Percentiles rank a stretch among this genome's conserved stretches.
Conservation (phyloP, 805 yeast species). For the Candida chilensis region DNA sequence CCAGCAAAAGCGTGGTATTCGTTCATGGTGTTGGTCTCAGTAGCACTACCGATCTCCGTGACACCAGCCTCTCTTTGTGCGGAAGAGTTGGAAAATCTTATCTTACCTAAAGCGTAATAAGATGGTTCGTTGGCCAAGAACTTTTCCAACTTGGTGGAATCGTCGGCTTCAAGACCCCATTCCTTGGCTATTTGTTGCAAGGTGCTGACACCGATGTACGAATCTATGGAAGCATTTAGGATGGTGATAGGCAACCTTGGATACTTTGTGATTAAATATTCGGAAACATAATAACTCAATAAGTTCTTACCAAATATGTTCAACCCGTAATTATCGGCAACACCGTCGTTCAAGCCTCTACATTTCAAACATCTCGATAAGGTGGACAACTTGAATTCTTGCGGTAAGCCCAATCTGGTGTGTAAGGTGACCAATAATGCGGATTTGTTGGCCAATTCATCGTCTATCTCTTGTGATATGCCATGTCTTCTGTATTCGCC, state of each 20-base stretch:
- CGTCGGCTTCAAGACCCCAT: slow-evolving; percentile 90
- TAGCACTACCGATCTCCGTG: slow-evolving; percentile 19
- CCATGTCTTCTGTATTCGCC: slow-evolving; percentile 17
- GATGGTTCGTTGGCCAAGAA: slow-evolving; percentile 62
- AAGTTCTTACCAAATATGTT: slow-evolving; percentile 76
- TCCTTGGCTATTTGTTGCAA: slow-evolving; percentile 56
- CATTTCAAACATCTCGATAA: slow-evolving; percentile 79
- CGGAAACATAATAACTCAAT: slow-evolving; percentile 66
- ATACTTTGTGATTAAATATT: slow-evolving; percentile 62
- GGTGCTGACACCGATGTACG: slow-evolving; percentile 62
- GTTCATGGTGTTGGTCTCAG: background rate
- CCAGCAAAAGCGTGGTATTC: slow-evolving; percentile 38
- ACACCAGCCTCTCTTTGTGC: slow-evolving; percentile 10
- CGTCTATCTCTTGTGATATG: slow-evolving; percentile 22
- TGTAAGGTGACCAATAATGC: slow-evolving; percentile 77
- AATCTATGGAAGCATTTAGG: slow-evolving; percentile 64
- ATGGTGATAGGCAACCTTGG: slow-evolving; percentile 87
- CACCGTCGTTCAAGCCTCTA: slow-evolving; percentile 21
- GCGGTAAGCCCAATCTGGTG: slow-evolving; percentile 61
- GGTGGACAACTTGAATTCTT: slow-evolving; percentile 47
- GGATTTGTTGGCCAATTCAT: slow-evolving; percentile 45
- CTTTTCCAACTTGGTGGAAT: slow-evolving; percentile 52
- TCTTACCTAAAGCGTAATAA: slow-evolving; percentile 60
- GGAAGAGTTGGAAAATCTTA: slow-evolving; percentile 36
- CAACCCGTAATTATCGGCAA: slow-evolving; percentile 70